Conservation (phyloP, 768 basidiomycete genomes). For the Mrakia gelida region DNA sequence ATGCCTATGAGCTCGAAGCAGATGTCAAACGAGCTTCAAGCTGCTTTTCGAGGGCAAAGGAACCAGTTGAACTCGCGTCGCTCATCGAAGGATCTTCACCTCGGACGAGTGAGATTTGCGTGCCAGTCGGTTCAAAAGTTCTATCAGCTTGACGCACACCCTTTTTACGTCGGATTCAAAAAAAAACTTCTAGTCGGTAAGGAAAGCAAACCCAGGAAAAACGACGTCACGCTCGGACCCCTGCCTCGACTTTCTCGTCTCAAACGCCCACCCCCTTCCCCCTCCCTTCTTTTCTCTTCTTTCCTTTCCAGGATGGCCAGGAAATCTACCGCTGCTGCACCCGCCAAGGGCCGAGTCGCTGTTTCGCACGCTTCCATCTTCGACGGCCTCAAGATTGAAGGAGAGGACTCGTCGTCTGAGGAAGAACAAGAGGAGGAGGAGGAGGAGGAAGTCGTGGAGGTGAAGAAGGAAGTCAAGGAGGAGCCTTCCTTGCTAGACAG, state of each 20-base stretch:
- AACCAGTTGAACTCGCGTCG: background rate
- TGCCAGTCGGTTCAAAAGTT: background rate
- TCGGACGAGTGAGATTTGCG: background rate
- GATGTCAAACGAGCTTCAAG: too few relatives aligned
- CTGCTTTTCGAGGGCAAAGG: background rate
- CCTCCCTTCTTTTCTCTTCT: background rate
- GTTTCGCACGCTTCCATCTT: constrained; percentile 23
- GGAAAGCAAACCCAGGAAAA: too few relatives aligned
- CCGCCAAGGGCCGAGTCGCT: constrained; percentile 2
- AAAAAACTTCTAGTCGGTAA: too few relatives aligned
- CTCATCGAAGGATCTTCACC: background rate
- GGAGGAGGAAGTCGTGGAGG: constrained; percentile 5
- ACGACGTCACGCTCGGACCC: background rate
- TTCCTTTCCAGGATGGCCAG: background rate
- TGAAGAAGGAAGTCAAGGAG: background rate
- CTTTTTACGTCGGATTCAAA: too few relatives aligned
- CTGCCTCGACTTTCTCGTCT: background rate
- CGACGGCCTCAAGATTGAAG: constrained; percentile 30
- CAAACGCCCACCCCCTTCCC: background rate
- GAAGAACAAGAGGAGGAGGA: constrained; percentile 13
- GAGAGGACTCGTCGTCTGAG: constrained; percentile 18
- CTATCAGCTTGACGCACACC: too few relatives aligned
- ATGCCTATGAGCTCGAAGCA: too few relatives aligned
- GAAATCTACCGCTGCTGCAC: background rate
- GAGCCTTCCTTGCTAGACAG: background rate